A percentile compares a stretch with the other conserved stretches of the same genome.
Evolutionary conservation across 441 rosid species (phyloP).

Genomic region (Capsella rubella): DNA sequence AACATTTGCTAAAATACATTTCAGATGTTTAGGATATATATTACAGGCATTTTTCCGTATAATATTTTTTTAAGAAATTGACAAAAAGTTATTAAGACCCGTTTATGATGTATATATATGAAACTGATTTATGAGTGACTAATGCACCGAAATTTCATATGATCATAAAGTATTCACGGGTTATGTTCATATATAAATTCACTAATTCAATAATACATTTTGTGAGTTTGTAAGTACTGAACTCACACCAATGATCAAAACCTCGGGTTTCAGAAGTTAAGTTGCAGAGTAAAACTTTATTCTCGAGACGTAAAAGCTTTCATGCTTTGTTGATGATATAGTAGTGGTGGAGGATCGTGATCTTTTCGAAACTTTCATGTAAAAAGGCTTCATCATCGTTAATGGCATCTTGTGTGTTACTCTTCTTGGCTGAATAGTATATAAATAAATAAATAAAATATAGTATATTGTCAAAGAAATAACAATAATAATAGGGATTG

Average conservation of each 20-base stretch:
- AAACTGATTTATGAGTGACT: not conserved
- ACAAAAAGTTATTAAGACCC: too few species aligned
- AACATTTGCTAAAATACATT: not conserved
- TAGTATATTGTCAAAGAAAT: constrained; percentile 7
- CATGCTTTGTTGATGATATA: constrained; percentile 29
- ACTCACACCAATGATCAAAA: not conserved
- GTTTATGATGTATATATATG: not conserved
- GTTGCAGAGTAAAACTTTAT: not conserved
- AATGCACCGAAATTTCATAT: not conserved
- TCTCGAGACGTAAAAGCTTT: constrained; percentile 29
- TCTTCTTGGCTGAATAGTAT: constrained; percentile 7
- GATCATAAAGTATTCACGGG: not conserved
- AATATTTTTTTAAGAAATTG: not conserved
- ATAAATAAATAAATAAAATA: not conserved
- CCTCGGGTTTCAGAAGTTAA: not conserved
- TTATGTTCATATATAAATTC: not conserved
- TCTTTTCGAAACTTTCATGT: constrained; percentile 37
- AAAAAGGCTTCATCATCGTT: constrained; percentile 36
- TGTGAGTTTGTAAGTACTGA: not conserved
- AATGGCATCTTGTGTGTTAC: constrained; percentile 30
- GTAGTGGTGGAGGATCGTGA: constrained; percentile 41
- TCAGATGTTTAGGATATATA: not conserved
- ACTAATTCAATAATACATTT: not conserved
- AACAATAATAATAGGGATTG: constrained; percentile 6
- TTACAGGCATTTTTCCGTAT: not conserved